Conservation (phyloP, 2,329 filamentous ascomycete species). For the Clonostachys byssicola region DNA sequence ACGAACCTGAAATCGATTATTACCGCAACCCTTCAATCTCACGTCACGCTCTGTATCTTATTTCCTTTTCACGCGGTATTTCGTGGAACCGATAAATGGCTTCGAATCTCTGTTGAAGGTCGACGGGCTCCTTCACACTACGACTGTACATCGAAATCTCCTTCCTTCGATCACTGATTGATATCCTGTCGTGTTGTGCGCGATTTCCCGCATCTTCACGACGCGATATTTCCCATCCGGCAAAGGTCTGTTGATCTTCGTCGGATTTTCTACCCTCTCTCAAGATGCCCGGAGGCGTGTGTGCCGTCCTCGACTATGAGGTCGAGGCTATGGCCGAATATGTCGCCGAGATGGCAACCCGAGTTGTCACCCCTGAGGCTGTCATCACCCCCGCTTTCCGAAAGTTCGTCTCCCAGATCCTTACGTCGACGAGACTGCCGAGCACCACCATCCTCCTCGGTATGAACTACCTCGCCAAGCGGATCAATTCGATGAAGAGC, state of each 20-base stretch:
- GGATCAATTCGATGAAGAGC: constrained; percentile 69
- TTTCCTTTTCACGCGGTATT: too few relatives aligned
- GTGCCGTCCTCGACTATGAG: constrained; percentile 92
- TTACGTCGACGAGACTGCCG: constrained; percentile 84
- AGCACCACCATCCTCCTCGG: constrained; percentile 88
- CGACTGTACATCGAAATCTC: background rate
- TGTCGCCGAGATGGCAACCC: constrained; percentile 79
- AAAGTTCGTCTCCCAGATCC: constrained; percentile 87
- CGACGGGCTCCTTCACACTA: constrained; percentile 1
- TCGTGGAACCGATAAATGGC: constrained; percentile 21
- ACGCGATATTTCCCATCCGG: constrained; percentile 13
- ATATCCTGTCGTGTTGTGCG: constrained; percentile 4
- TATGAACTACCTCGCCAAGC: constrained; percentile 82
- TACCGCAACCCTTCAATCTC: too few relatives aligned
- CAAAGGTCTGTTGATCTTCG: constrained; percentile 33
- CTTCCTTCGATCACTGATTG: background rate
- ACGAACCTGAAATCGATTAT: too few relatives aligned
- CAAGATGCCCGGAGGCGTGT: constrained; percentile 77
- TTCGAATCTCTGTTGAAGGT: constrained; percentile 11
- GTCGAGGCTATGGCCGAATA: constrained; percentile 96
- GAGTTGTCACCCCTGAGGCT: constrained; percentile 48
- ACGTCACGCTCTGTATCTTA: too few relatives aligned
- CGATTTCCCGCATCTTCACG: background rate
- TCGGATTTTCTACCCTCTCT: constrained; percentile 22
- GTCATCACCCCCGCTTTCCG: constrained; percentile 69